phyloP scores from a whole-genome alignment of 805 yeast genomes.

The Teunomyces panamensis region DNA sequence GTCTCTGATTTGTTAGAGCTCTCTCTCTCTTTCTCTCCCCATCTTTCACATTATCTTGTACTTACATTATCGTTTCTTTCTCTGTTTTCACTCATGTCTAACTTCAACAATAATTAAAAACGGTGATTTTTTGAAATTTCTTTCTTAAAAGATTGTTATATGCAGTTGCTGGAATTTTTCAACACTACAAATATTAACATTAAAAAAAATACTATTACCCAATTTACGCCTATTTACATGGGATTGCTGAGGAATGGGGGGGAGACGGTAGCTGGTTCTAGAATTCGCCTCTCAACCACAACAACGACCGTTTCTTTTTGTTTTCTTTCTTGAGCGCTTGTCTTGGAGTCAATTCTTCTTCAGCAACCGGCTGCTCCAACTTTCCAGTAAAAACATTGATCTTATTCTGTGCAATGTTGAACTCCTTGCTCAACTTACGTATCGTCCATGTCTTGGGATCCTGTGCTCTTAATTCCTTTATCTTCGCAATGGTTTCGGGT shows the following conservation, averaged over 20 bases:
- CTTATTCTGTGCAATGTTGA: conserved; percentile 43
- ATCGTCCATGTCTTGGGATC: conserved; percentile 67
- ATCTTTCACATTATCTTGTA: background rate
- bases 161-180: background rate
- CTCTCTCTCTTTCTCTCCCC: background rate
- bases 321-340: conserved; percentile 48
- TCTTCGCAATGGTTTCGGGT: conserved; percentile 56
- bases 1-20: conserved; percentile 3
- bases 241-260: too few species aligned
- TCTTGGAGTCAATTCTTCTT: conserved; percentile 48
- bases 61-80: conserved; percentile 3
- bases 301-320: conserved; percentile 53
- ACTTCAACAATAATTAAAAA: too few species aligned
- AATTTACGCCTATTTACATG: too few species aligned
- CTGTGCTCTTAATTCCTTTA: conserved; percentile 49
- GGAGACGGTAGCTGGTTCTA: conserved; percentile 11
- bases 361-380: conserved; percentile 10
- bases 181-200: background rate
- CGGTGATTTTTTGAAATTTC: too few species aligned
- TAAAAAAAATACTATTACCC: too few species aligned
- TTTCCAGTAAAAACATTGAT: conserved; percentile 44
- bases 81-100: conserved; percentile 6
- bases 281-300: conserved; percentile 63
- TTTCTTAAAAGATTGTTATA: too few species aligned
- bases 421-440: conserved; percentile 58